Conservation (phyloP, 345 rosid genomes). For the Noccaea caerulescens region DNA sequence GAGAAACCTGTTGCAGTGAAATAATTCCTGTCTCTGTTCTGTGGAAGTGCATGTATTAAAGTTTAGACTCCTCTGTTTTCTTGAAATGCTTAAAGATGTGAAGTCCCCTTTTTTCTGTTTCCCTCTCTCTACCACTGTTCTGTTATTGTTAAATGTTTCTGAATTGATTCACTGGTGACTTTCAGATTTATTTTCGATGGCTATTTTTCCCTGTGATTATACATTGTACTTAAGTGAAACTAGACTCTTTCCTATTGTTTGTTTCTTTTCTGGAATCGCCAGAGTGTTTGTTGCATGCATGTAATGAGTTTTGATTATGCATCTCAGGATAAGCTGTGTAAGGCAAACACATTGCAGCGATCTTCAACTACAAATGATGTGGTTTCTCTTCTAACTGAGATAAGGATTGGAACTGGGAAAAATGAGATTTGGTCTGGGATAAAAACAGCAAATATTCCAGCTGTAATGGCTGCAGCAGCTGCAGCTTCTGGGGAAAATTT, state of each 20-base stretch:
- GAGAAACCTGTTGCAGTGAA: not conserved
- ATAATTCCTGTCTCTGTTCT: conserved; percentile 22
- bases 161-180: too few relatives aligned
- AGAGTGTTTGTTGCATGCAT: too few relatives aligned
- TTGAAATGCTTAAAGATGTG: too few relatives aligned
- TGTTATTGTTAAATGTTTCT: conserved; percentile 6
- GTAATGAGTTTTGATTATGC: too few relatives aligned
- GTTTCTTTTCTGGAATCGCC: too few relatives aligned
- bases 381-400: conserved; percentile 93
- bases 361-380: conserved; percentile 84
- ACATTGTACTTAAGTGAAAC: not conserved
- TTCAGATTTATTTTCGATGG: too few relatives aligned
- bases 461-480: conserved; percentile 98
- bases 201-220: not conserved
- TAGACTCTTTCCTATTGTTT: too few relatives aligned
- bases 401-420: conserved; percentile 88
- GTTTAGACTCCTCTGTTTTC: too few relatives aligned
- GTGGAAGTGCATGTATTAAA: conserved; percentile 18
- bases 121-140: conserved; percentile 4
- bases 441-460: conserved; percentile 90
- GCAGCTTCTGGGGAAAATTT: conserved; percentile 97
- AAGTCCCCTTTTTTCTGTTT: not conserved
- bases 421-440: conserved; percentile 90
- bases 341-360: conserved; percentile 97
- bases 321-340: conserved; percentile 88